phyloP scores from a whole-genome alignment of 2,329 filamentous ascomycete species.

The Plenodomus lindquistii region DNA sequence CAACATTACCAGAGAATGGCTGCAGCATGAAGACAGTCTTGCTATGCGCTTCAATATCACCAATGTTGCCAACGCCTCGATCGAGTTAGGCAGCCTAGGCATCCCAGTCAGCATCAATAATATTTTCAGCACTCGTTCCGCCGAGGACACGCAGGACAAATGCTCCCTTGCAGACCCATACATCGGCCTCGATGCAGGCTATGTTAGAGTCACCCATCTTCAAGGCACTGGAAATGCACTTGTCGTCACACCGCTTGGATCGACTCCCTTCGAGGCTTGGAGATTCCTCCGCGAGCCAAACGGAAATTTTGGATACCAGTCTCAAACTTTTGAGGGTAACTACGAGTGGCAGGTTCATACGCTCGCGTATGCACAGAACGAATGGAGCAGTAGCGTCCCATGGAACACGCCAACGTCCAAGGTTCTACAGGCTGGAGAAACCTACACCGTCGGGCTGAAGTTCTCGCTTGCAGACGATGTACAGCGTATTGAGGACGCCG shows the following conservation, averaged over 20 bases:
- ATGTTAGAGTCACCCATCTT: conserved; percentile 58
- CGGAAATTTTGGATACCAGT: conserved; percentile 40
- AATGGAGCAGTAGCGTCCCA: conserved; percentile 56
- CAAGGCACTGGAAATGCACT: conserved; percentile 58
- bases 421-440: conserved; percentile 51
- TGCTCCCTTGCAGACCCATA: conserved; percentile 64
- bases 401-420: conserved; percentile 61
- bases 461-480: conserved; percentile 56
- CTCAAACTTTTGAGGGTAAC: conserved; percentile 63
- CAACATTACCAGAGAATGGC: conserved; percentile 58
- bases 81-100: conserved; percentile 62
- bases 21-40: conserved; percentile 54
- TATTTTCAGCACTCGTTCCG: conserved; percentile 59
- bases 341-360: conserved; percentile 64
- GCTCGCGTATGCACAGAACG: conserved; percentile 59
- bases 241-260: conserved; percentile 59
- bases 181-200: conserved; percentile 63
- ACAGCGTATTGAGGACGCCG: conserved; percentile 53
- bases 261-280: conserved; percentile 59
- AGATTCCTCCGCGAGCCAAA: conserved; percentile 54
- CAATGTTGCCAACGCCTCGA: conserved; percentile 46
- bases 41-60: conserved; percentile 57
- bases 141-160: conserved; percentile 53
- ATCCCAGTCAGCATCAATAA: conserved; percentile 66
- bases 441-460: conserved; percentile 54